phyloP scores from a whole-genome alignment of 192 early-diverging fungal species.

The Phlyctochytrium planicorne region DNA sequence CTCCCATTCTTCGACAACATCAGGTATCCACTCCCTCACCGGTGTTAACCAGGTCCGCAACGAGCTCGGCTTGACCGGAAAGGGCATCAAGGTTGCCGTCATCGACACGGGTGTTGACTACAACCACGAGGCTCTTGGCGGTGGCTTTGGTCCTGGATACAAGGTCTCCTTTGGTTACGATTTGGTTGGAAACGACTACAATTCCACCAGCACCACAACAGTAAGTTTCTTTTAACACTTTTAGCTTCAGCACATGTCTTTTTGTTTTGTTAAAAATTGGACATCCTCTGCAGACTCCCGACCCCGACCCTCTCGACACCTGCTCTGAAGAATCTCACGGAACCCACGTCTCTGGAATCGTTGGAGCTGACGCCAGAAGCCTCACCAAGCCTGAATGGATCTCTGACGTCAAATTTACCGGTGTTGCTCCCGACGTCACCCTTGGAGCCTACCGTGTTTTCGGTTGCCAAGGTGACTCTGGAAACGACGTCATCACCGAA shows the following conservation, averaged over 20 bases:
- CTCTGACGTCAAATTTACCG: constrained; percentile 35
- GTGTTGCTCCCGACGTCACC: constrained; percentile 82
- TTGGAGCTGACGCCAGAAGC: constrained; percentile 37
- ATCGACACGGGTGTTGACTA: constrained; percentile 54
- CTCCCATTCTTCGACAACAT: too few species aligned
- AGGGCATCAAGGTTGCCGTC: constrained; percentile 50
- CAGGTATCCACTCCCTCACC: constrained; percentile 18
- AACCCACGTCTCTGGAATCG: constrained; percentile 53
- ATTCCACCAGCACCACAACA: not conserved
- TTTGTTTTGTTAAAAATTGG: too few species aligned
- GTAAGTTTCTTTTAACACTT: too few species aligned
- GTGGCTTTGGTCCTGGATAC: constrained; percentile 39
- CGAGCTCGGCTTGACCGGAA: constrained; percentile 35
- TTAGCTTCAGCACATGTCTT: too few species aligned
- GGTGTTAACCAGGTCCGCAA: constrained; percentile 36
- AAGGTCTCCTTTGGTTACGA: constrained; percentile 44
- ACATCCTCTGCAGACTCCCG: too few species aligned
- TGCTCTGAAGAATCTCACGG: constrained; percentile 42
- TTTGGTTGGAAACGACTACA: not conserved
- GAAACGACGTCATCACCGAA: constrained; percentile 71
- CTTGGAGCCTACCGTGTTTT: constrained; percentile 75
- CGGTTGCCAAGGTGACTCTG: constrained; percentile 17
- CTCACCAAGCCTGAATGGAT: constrained; percentile 12
- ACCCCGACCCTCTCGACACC: constrained; percentile 46
- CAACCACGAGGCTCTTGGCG: constrained; percentile 53